Evolutionary conservation across 2,329 filamentous ascomycete genomes (phyloP), one percentile per base, ranked within the genome.

Genomic region (Claviceps capensis): DNA sequence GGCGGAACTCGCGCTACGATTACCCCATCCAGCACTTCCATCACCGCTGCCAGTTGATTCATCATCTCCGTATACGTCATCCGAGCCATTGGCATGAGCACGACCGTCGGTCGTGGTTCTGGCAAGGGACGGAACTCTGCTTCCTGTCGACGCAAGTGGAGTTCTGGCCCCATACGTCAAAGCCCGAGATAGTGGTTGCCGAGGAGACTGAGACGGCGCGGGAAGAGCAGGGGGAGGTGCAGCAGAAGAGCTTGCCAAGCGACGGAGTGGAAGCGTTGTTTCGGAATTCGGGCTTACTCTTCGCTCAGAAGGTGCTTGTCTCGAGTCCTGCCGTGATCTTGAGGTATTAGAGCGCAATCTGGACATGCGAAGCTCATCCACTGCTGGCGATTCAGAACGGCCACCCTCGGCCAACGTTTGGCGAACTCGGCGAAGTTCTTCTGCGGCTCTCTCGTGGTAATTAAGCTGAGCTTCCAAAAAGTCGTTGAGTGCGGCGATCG

Each of bases 401-500:
- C 53, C 49, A n/a, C 56, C 56, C 16, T 55, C 68, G 7, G 62
- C 61, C 72, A 75, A 77, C 36, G 68, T 66, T 53, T 73, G 69
- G 48, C 74, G 72, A 26, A 73, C 71, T 34, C 76, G 74, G 4
- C 77, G 72, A 51, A 97, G 78, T 58, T 94, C 86, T 59, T 96
- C 90, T 51, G 86, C 80, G 65, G 88, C 95, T 55, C 86, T 83
- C 65, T 97, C 91, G 65, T 96, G 86, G 69, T 93, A 96, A 56
- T 86, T 84, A 53, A 97, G 76, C 70, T 97, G 86, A 42, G 88
- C 85, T 55, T 97, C 90, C 49, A 97, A 72, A 65, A 97, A 94
- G 17, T 80, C 73, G 3, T 82, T 82, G 52, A 97, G 72, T 62
- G 95, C 88, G 47, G 78, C 75, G 43, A 95, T 79, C 62, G 83